Conservation (phyloP, 2,329 filamentous ascomycete genomes). For the Exserohilum turcica region DNA sequence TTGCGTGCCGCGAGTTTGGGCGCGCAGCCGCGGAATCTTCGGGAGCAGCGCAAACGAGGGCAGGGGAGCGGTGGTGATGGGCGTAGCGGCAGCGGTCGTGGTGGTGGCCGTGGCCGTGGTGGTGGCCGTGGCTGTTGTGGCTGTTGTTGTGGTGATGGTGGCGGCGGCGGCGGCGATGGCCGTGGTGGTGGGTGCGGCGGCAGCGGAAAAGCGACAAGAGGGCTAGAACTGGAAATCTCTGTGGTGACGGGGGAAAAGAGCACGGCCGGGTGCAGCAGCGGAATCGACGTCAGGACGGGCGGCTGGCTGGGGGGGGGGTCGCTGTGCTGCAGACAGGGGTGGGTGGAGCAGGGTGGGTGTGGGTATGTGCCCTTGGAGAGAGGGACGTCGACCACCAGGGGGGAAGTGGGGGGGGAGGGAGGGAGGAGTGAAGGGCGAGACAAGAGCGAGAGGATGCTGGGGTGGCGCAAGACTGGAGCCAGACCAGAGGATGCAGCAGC, state of each 20-base stretch:
- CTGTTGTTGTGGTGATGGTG: neutral
- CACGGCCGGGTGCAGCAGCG: slow-evolving; percentile 26
- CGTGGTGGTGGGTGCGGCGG: neutral
- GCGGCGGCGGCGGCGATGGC: neutral
- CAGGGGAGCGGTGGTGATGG: no score
- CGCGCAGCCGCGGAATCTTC: slow-evolving; percentile 13
- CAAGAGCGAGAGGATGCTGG: neutral
- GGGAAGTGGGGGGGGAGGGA: no score
- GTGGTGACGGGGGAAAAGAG: slow-evolving; percentile 27
- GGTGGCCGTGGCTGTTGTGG: neutral
- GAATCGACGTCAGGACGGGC: slow-evolving; percentile 11
- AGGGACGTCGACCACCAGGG: neutral
- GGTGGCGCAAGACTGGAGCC: neutral
- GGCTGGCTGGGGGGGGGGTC: slow-evolving; percentile 10
- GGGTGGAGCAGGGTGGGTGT: slow-evolving; percentile 4
- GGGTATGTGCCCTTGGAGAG: neutral
- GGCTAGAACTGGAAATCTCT: slow-evolving; percentile 29
- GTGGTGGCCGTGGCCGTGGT: neutral
- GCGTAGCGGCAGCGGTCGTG: neutral
- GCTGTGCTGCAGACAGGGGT: slow-evolving; percentile 13
- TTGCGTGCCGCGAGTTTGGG: slow-evolving; percentile 10
- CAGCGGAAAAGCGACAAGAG: slow-evolving; percentile 9
- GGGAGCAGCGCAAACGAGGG: neutral
- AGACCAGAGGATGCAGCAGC: neutral
- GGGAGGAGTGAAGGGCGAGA: no score